Evolutionary conservation across 306 rosid genomes (phyloP).

Genomic region (Macrotyloma uniflorum): DNA sequence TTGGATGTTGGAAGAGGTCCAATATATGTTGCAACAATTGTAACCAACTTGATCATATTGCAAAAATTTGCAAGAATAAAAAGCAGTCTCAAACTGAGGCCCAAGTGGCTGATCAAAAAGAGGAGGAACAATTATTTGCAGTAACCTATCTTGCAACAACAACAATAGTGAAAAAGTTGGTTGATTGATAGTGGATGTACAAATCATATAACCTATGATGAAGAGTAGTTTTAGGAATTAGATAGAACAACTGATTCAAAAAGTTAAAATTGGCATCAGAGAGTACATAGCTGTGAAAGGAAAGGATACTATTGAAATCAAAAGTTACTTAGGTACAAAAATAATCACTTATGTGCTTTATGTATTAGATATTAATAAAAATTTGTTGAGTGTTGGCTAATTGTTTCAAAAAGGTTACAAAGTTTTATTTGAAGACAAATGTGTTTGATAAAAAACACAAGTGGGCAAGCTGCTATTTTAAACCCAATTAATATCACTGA

Average conservation of each 20-base stretch:
- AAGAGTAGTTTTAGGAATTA: background rate
- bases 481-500: too few relatives aligned
- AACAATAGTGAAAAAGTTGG: background rate
- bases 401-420: too few relatives aligned
- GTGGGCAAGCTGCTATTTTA: too few relatives aligned
- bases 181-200: too few relatives aligned
- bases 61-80: too few relatives aligned
- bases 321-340: background rate
- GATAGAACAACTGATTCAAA: background rate
- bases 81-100: too few relatives aligned
- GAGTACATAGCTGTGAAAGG: background rate
- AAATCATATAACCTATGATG: background rate
- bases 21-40: too few relatives aligned
- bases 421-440: too few relatives aligned
- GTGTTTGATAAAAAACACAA: too few relatives aligned
- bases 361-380: background rate
- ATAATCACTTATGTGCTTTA: background rate
- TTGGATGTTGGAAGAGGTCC: background rate
- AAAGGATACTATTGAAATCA: background rate
- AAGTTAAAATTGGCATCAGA: background rate
- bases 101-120: too few relatives aligned
- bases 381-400: slow-evolving; percentile 6
- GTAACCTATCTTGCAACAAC: too few relatives aligned
- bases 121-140: background rate
- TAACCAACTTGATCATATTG: too few relatives aligned